Percentiles rank a stretch among this genome's conserved stretches.
Evolutionary conservation across 2,329 filamentous ascomycete genomes (phyloP).

Genomic region (Alternaria sp.): DNA sequence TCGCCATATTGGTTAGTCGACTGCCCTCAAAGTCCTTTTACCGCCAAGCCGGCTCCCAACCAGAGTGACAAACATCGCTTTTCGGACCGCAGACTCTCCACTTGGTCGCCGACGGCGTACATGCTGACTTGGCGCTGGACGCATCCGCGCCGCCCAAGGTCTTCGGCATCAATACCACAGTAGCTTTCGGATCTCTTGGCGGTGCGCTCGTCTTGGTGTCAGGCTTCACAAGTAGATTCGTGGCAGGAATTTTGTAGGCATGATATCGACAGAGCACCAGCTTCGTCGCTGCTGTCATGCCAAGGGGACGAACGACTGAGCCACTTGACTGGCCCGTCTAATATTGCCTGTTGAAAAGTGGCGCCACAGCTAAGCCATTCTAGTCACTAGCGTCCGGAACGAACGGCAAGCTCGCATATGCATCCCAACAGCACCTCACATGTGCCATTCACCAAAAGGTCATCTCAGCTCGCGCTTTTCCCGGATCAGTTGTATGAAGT

Average conservation of each 20-base stretch:
- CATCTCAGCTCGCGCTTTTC: not conserved
- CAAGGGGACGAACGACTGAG: slow-evolving; percentile 2
- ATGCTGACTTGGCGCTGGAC: not conserved
- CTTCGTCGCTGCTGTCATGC: not conserved
- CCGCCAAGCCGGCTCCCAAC: not conserved
- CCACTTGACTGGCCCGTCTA: slow-evolving; percentile 13
- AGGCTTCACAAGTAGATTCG: not conserved
- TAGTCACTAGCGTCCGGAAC: slow-evolving; percentile 10
- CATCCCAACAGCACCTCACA: slow-evolving; percentile 10
- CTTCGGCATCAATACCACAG: not conserved
- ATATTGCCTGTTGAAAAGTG: slow-evolving; percentile 2
- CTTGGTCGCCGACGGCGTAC: not conserved
- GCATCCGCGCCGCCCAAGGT: not conserved
- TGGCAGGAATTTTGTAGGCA: not conserved
- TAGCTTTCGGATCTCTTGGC: not conserved
- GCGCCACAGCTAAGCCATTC: slow-evolving; percentile 16
- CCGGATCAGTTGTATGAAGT: not conserved
- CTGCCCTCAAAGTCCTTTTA: not conserved
- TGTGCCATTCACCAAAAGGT: not conserved
- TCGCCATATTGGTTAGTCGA: not conserved
- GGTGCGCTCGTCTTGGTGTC: not conserved
- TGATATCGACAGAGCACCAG: not conserved
- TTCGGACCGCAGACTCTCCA: not conserved
- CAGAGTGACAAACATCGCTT: not conserved
- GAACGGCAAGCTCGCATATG: slow-evolving; percentile 19